Base-by-base conservation (phyloP, 495 filamentous ascomycete species). In the Haplographium delicatum region DNA sequence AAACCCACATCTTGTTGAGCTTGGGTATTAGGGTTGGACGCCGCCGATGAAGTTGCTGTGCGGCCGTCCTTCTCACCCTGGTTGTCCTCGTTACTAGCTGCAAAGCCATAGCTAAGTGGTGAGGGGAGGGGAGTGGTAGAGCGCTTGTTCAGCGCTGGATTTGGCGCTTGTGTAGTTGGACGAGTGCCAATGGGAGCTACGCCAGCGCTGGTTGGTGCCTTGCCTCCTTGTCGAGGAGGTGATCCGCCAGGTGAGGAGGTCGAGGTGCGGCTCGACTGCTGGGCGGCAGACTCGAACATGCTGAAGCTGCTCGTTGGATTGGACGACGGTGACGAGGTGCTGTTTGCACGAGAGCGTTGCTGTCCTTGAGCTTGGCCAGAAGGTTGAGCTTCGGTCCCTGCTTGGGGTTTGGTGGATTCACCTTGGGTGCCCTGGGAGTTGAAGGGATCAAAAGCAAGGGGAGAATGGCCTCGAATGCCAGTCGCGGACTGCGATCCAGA, bases 131-230 rank as follows among this genome's bases (percentile, higher is more conserved):
- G 90, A 13, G 91, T 94, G 4, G 85, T 95, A 1, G 89, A 85
- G 22, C 89, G 85, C 75, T 94, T 95, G 72, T 78, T 88, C 49
- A 62, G 43, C 4, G 56, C 59, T 40, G 59, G 59, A 64, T 89
- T 91, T 9, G 71, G 62, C 54, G 82, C 79, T 38, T 64, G 60
- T 19, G 60, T 70, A 34, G 72, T 74, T 0, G 91, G 93, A 24
- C 93, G 84, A 41, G 94, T 95, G 31, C 93, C 93, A 58, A 98
- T 98, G 19, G 93, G 91, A 13, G 91, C 91, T 16, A 96, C 89
- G 16, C 80, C 73, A 26, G 81, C 74, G 35, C 80, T 76, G 16
- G 75, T 69, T 8, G 72, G 68, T 13, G 73, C 57, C 62, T 83
- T 82, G 16, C 66, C 56, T 15, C 67, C 59, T 57, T 84, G 79